phyloP scores from a whole-genome alignment of 2,329 filamentous ascomycete genomes.

The Aschersonia sp. region DNA sequence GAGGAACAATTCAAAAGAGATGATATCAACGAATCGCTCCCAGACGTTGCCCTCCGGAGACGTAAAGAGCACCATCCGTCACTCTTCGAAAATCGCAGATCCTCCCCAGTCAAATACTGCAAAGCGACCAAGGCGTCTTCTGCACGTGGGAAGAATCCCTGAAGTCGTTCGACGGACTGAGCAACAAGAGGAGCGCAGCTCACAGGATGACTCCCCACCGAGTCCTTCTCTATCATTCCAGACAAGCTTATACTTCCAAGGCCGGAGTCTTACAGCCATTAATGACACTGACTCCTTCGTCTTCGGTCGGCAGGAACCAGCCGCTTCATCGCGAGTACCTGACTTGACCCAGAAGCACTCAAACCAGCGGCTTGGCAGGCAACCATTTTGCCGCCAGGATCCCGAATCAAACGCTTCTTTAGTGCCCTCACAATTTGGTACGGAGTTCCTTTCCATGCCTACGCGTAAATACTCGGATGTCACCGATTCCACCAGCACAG shows the following conservation, averaged over 20 bases:
- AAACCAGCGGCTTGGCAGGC: neutral
- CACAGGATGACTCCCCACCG: slow-evolving; percentile 53
- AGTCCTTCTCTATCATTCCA: slow-evolving; percentile 80
- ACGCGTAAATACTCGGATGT: slow-evolving; percentile 57
- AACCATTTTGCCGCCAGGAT: too few relatives aligned
- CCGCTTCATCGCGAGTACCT: slow-evolving; percentile 5
- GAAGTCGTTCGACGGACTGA: slow-evolving; percentile 55
- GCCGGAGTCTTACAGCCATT: slow-evolving; percentile 15
- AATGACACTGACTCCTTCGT: slow-evolving; percentile 25
- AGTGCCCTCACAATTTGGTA: slow-evolving; percentile 3
- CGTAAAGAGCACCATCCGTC: too few relatives aligned
- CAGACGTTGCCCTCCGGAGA: too few relatives aligned
- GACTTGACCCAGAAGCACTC: neutral
- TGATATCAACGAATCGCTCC: too few relatives aligned
- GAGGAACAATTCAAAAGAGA: too few relatives aligned
- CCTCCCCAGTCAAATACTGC: neutral
- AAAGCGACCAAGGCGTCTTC: slow-evolving; percentile 42
- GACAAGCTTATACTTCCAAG: slow-evolving; percentile 27
- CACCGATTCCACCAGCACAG: slow-evolving; percentile 36
- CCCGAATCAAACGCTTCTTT: too few relatives aligned
- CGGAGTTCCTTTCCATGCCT: slow-evolving; percentile 64
- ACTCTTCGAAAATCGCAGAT: too few relatives aligned
- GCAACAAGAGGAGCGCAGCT: slow-evolving; percentile 5
- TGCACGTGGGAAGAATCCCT: slow-evolving; percentile 76
- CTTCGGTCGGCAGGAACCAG: slow-evolving; percentile 30